phyloP scores from a whole-genome alignment of 1,284 basidiomycete species.

The Testicularia cyperi region DNA sequence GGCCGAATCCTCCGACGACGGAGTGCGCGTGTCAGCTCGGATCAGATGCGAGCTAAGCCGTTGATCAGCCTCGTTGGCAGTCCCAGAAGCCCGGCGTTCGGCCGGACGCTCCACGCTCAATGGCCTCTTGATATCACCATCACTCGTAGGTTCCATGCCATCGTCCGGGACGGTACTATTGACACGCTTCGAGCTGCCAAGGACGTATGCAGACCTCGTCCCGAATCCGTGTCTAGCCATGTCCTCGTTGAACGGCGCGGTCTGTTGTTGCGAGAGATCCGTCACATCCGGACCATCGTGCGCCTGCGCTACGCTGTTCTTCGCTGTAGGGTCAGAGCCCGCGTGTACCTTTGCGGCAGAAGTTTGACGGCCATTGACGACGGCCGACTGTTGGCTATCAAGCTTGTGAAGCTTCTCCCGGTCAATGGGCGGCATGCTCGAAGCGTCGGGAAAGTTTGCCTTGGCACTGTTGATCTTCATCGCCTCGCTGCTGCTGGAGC shows the following conservation, averaged over 20 bases:
- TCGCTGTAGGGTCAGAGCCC: too few species aligned
- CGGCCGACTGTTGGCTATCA: constrained; percentile 3
- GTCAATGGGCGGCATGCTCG: constrained; percentile 31
- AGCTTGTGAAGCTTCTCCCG: constrained; percentile 19
- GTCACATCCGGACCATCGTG: too few species aligned
- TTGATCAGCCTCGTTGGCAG: background rate
- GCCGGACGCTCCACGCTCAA: background rate
- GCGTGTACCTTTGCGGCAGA: too few species aligned
- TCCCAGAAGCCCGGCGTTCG: background rate
- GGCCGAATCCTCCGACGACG: constrained; percentile 29
- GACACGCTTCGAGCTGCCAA: background rate
- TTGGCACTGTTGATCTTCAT: constrained; percentile 13
- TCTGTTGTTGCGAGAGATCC: constrained; percentile 18
- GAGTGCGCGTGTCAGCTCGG: constrained; percentile 30
- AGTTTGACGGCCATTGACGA: too few species aligned
- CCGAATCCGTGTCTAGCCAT: constrained; percentile 38
- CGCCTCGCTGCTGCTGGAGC: constrained; percentile 4
- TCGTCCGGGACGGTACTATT: background rate
- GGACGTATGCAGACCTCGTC: constrained; percentile 20
- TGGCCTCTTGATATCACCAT: background rate
- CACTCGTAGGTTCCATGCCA: too few species aligned
- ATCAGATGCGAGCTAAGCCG: constrained; percentile 1
- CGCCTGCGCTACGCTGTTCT: too few species aligned
- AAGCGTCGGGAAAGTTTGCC: constrained; percentile 16
- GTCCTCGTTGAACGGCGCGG: constrained; percentile 18